Base-by-base conservation (phyloP, 352 stramenopile genomes). In the Elongisporangium anandrum region DNA sequence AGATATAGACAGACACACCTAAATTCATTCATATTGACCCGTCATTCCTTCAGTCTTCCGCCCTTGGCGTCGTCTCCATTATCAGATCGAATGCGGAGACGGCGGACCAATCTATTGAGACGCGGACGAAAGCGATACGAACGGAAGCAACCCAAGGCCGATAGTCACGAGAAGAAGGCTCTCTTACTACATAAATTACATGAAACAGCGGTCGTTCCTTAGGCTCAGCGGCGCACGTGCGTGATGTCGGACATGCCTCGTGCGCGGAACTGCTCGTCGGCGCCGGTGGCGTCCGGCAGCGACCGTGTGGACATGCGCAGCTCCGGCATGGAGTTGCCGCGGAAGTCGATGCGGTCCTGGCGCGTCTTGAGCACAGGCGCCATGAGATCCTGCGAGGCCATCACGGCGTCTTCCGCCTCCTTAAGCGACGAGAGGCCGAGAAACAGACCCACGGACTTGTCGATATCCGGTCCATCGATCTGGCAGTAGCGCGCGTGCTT, bases 341-440 rank as follows among this genome's bases (percentile, higher is more conserved):
- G 77, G 62, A 84, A 87, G 59, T 87, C 78, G 54, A 88, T 82
- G 48, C 80, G 74, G n/a, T 90, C 80, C 57, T 88, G 76, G 39
- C 78, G 77, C 10, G 80, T 87, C 67, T 90, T 90, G 48, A 69
- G 39, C 4, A 50, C 56, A 15, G 66, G 63, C 17, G 68, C 62
- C 21, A 79, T 48, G 47, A 83, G 60, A 15, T 68, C 57, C 8
- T 63, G 61, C n/a, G 66, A 64, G 9, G 73, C 68, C 15, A 34
- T 3, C 24, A 34, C 24, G 24, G 65, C 45, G 16, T 84, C 73
- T n/a, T 85, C 58, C 10, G 75, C 73, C 49, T 79, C 72, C 17
- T 54, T 66, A 29, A 89, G 52, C 45, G 77, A 85, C 19, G 65
- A 48, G 9, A 85, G 53, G 2, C 77, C 75, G 4, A 89, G 69